Conservation (phyloP, 2,329 filamentous ascomycete genomes). For the Claviceps paspali region DNA sequence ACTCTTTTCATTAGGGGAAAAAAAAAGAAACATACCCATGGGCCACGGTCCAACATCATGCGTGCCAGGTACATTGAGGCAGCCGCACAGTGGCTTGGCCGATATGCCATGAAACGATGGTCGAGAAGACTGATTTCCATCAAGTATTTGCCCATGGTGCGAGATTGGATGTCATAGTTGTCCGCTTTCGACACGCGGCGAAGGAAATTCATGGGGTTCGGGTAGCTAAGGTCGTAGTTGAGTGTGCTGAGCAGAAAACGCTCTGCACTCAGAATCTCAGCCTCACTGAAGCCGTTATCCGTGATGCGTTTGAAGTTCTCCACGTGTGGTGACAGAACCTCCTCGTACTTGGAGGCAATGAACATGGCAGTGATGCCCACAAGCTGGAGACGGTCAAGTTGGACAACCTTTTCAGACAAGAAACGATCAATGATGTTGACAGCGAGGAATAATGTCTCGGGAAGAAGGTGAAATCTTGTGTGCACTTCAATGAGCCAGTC, state of each 20-base stretch:
- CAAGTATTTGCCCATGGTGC: constrained; percentile 92
- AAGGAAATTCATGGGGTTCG: constrained; percentile 99
- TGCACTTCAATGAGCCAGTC: constrained; percentile 99
- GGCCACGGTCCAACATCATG: constrained; percentile 74
- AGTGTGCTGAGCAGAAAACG: constrained; percentile 82
- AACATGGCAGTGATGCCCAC: constrained; percentile 99
- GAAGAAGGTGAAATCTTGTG: constrained; percentile 86
- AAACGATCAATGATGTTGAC: constrained; percentile 99
- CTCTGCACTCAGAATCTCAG: constrained; percentile 94
- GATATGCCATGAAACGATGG: constrained; percentile 80
- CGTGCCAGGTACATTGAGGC: constrained; percentile 91
- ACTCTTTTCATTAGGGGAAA: no score
- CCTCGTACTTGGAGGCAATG: constrained; percentile 97
- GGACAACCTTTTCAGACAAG: constrained; percentile 86
- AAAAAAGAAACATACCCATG: no score
- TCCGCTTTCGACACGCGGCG: constrained; percentile 97
- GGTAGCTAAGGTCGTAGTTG: constrained; percentile 95
- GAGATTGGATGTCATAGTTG: constrained; percentile 96
- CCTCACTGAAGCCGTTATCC: constrained; percentile 88
- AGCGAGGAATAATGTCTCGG: constrained; percentile 89
- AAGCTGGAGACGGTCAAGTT: constrained; percentile 87
- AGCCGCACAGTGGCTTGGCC: constrained; percentile 79
- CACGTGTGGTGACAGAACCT: constrained; percentile 91
- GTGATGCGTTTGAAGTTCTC: constrained; percentile 95
- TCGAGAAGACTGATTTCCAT: constrained; percentile 95